Conservation (phyloP, 192 early-diverging fungal genomes). For the Kickxella alabastrina region DNA sequence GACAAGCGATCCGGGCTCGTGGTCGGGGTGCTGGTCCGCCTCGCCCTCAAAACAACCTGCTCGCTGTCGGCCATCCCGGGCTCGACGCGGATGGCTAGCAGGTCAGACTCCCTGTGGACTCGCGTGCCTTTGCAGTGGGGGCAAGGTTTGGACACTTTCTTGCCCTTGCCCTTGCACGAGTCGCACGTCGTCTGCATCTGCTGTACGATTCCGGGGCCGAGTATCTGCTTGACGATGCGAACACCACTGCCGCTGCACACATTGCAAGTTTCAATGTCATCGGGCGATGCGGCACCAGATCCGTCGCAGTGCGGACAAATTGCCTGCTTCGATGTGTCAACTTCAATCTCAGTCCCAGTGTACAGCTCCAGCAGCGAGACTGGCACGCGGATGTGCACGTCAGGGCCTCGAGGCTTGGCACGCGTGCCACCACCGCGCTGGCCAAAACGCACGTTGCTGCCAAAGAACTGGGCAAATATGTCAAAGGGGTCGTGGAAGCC, state of each 20-base stretch:
- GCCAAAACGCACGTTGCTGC: constrained; percentile 61
- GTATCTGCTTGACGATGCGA: constrained; percentile 73
- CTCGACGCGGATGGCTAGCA: constrained; percentile 74
- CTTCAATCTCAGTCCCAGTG: constrained; percentile 74
- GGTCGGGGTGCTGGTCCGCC: constrained; percentile 87
- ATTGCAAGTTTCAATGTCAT: constrained; percentile 81
- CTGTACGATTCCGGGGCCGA: constrained; percentile 92
- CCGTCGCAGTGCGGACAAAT: constrained; percentile 92
- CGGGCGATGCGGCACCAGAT: constrained; percentile 76
- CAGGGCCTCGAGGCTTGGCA: constrained; percentile 80
- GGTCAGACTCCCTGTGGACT: constrained; percentile 77
- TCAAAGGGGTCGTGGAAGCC: constrained; percentile 95
- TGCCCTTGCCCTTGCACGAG: constrained; percentile 85
- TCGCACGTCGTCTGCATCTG: constrained; percentile 93
- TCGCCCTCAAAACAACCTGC: constrained; percentile 79
- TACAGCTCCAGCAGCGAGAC: constrained; percentile 93
- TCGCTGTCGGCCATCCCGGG: constrained; percentile 79
- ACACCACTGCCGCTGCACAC: constrained; percentile 78
- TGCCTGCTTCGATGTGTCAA: constrained; percentile 92
- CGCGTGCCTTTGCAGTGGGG: constrained; percentile 79
- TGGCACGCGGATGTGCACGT: constrained; percentile 69
- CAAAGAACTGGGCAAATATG: constrained; percentile 92
- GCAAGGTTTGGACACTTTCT: constrained; percentile 76
- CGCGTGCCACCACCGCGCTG: constrained; percentile 46
- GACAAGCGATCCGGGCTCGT: constrained; percentile 79